Conservation (phyloP, 2,329 filamentous ascomycete genomes). For the Aspergillus quadricinctus region DNA sequence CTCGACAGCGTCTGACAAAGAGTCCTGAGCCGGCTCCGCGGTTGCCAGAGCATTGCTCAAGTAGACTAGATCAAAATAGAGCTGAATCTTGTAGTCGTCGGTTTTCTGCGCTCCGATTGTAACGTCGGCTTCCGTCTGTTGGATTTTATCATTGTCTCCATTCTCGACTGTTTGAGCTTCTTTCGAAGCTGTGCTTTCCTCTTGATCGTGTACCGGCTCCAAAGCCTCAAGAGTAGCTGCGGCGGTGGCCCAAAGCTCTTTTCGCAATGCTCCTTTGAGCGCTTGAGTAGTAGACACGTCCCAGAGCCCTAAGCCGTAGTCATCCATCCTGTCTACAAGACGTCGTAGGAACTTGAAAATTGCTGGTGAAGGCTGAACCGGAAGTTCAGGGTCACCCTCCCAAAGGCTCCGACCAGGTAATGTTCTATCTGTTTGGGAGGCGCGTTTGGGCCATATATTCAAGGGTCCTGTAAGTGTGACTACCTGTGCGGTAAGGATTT, state of each 20-base stretch:
- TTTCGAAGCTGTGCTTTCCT: background rate
- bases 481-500: conserved; percentile 54
- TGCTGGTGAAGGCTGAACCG: conserved; percentile 71
- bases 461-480: conserved; percentile 44
- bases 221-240: conserved; percentile 20
- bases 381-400: conserved; percentile 73
- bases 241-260: conserved; percentile 41
- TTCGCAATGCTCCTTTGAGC: conserved; percentile 57
- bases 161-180: conserved; percentile 6
- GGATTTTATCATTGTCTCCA: background rate
- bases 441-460: conserved; percentile 36
- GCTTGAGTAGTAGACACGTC: conserved; percentile 60
- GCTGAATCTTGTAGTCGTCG: conserved; percentile 33
- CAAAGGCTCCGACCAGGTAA: conserved; percentile 66
- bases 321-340: conserved; percentile 63
- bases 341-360: conserved; percentile 68
- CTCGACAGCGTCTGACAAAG: conserved; percentile 46
- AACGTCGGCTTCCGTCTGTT: background rate
- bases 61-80: conserved; percentile 37
- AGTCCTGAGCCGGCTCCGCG: conserved; percentile 5
- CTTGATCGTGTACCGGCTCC: conserved; percentile 3
- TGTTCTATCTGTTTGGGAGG: conserved; percentile 45
- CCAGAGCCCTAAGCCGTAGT: conserved; percentile 75
- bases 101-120: conserved; percentile 9
- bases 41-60: conserved; percentile 24